Evolutionary conservation across 1,284 basidiomycete genomes (phyloP), one percentile per base, ranked within the genome.

Genomic region (Microbotryum scabiosae): DNA sequence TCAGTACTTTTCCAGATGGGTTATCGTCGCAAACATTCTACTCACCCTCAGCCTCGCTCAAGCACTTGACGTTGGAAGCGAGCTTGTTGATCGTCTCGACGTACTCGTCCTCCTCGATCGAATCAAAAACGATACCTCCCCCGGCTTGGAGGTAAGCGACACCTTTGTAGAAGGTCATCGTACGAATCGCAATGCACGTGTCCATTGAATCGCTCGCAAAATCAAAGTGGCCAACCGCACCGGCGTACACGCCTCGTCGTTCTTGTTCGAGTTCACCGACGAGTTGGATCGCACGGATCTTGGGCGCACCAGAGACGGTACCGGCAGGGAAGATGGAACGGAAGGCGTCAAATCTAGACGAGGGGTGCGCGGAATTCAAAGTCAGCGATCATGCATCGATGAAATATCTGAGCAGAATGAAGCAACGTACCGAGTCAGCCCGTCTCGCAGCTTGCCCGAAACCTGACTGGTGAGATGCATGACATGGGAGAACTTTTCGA

Each of bases 261-360:
- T 97, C 91, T 73, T 86, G 81, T 75, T 98, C 96, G 51, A 97
- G 78, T 21, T 85, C 85, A 16, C 85, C 85, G 46, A 99, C 80
- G 43, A 99, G 85, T 75, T 98, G 91, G 69, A 99, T 91, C 1
- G 96, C 96, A 74, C 96, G 94, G 76, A 99, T 92, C 78, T 99
- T 99, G 2, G 96, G 96, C 32, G 96, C 96, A 18, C 96, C 96
- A 0, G 91, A 96, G n/a, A 99, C 94, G 2, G 96, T 99, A 1
- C 96, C 96, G 6, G 96, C 94, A 0, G 96, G 96, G 80, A 99
- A 98, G 70, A 99, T 98, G 50, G 93, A 97, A 25, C 96, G 85
- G 80, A 99, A 96, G 0, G 96, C 96, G 75, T 98, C 96, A 73
- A 97, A 98, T 68, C 92, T 91, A 70, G 4, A 21, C 28, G 8